Conservation (phyloP, 2,329 filamentous ascomycete genomes). For the Fusarium tupiense region DNA sequence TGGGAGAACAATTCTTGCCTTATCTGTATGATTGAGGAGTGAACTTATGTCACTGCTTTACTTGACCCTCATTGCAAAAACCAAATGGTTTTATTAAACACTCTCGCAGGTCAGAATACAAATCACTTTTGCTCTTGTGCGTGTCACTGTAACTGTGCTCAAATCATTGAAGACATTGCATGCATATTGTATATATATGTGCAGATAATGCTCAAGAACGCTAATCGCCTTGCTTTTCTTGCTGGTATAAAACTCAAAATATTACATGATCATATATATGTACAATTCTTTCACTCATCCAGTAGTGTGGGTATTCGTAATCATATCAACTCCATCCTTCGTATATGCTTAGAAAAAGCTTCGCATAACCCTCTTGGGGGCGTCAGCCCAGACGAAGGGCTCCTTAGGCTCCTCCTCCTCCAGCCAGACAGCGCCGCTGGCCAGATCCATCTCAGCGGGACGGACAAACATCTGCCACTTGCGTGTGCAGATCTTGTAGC, state of each 20-base stretch:
- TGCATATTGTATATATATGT: conserved; percentile 32
- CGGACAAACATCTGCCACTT: conserved; percentile 69
- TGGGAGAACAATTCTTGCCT: neutral
- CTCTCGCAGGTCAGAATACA: neutral
- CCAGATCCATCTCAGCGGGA: conserved; percentile 81
- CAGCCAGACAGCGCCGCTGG: conserved; percentile 80
- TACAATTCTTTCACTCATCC: conserved; percentile 22
- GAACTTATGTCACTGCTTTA: neutral
- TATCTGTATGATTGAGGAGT: neutral
- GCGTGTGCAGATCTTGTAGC: conserved; percentile 78
- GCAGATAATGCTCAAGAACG: conserved; percentile 29
- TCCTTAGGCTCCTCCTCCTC: conserved; percentile 84
- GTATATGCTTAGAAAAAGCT: conserved; percentile 34
- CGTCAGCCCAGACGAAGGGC: conserved; percentile 69
- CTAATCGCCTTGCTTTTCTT: conserved; percentile 27
- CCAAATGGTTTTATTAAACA: neutral
- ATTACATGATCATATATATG: conserved; percentile 32
- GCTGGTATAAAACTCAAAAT: conserved; percentile 22
- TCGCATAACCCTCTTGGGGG: conserved; percentile 36
- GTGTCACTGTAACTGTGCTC: neutral
- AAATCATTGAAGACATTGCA: neutral
- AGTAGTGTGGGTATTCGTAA: conserved; percentile 35
- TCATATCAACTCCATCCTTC: conserved; percentile 18
- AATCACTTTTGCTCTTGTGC: neutral
- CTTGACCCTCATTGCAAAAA: neutral